Evolutionary conservation across 2,329 filamentous ascomycete genomes (phyloP).

Genomic region (Calonectria multiphialidica): DNA sequence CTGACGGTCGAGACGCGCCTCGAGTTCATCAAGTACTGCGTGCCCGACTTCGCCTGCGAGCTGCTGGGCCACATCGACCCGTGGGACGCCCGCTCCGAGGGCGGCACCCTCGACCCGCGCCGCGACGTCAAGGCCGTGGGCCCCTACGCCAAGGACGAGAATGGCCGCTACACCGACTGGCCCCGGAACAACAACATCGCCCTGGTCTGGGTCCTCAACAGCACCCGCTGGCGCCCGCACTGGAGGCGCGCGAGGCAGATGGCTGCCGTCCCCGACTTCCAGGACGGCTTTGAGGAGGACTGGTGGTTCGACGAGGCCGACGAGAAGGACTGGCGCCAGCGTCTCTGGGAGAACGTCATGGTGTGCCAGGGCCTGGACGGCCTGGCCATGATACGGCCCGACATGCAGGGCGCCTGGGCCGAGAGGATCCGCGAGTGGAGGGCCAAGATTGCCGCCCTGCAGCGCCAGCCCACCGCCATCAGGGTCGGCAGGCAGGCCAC

Average conservation of each 20-base stretch:
- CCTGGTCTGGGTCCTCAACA: constrained; percentile 19
- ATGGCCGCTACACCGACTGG: background rate
- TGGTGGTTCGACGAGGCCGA: constrained; percentile 9
- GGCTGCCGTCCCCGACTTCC: constrained; percentile 12
- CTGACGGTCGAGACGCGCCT: constrained; percentile 14
- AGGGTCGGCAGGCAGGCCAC: constrained; percentile 16
- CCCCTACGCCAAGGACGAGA: background rate
- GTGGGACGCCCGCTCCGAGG: background rate
- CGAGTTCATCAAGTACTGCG: constrained; percentile 24
- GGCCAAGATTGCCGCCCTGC: constrained; percentile 11
- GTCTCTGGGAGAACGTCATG: constrained; percentile 22
- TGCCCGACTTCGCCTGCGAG: constrained; percentile 22
- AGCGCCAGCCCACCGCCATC: background rate
- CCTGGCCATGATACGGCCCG: constrained; percentile 16
- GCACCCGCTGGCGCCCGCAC: constrained; percentile 20
- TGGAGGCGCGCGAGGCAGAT: background rate
- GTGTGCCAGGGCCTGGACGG: constrained; percentile 22
- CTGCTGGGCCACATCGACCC: background rate
- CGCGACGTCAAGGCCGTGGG: constrained; percentile 14
- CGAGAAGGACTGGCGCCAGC: constrained; percentile 12
- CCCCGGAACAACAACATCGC: constrained; percentile 11
- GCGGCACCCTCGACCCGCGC: constrained; percentile 16
- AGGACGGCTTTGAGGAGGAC: constrained; percentile 3
- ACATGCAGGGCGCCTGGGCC: constrained; percentile 10
- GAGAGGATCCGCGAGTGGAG: constrained; percentile 9